Base-by-base conservation (phyloP, 805 yeast genomes). In the Metschnikowia kofuensis region DNA sequence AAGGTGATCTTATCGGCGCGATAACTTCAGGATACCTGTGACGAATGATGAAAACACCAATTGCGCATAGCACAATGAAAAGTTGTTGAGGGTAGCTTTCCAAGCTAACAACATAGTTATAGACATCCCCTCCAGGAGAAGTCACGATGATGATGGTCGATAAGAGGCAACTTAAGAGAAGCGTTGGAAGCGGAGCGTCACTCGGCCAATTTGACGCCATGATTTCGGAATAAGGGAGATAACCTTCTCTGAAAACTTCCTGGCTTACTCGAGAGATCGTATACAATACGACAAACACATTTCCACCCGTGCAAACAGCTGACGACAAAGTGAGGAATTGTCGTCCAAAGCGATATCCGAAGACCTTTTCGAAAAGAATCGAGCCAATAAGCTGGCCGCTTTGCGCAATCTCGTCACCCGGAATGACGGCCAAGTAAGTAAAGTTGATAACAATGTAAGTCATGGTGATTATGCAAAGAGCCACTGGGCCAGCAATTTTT, bases 171-270 rank as follows among this genome's bases (percentile, higher is more conserved):
- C 82, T 77, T 42, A 80, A 63, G 4, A 70, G 15, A 28, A 83
- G 61, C 0, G 84, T 68, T 14, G 77, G 78, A 21, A 83, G 59
- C 2, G 89, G 87, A 1, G 85, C 80, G 16, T 77, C 78, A 49
- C 62, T 66, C 1, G 83, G 84, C 70, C 75, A 72, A 53, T 82
- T 82, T 7, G 80, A 74, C 0, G 85, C 80, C 76, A 82, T 67
- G 31, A 67, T 54, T 21, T 56, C 59, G 3, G 84, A 74, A 48
- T 69, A 78, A 9, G 89, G 89, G 12, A 82, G 58, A 48, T 72
- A 79, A 0, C 87, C 87, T 55, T 82, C 87, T 48, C 85, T 68
- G 54, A 83, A 82, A 5, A 79, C 78, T 61, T 83, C 87, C 59
- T 83, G 89, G 53, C 79, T 79, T 68, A 79, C 77, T 59, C 89